Percentiles rank a stretch among this genome's conserved stretches.
Conservation (phyloP, 495 filamentous ascomycete genomes). For the Aspergillus heteromorphus region DNA sequence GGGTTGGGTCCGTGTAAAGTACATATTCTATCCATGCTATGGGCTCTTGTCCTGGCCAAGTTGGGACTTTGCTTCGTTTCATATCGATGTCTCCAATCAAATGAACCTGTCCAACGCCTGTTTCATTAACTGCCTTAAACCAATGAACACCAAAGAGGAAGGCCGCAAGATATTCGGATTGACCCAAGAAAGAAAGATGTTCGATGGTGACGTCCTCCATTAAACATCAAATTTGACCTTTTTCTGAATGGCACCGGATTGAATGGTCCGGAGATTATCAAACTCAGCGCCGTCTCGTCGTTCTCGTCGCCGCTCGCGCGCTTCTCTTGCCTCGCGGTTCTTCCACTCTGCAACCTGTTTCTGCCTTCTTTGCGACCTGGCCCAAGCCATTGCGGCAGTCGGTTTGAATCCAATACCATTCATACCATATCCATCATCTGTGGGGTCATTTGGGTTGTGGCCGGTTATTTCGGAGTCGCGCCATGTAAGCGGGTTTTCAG, state of each 20-base stretch:
- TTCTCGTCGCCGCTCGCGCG: conserved; percentile 66
- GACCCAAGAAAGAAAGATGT: not conserved
- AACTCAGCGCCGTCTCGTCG: conserved; percentile 44
- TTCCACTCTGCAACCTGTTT: conserved; percentile 83
- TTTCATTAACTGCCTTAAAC: not conserved
- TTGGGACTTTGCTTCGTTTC: conserved; percentile 2
- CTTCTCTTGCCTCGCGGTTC: conserved; percentile 76
- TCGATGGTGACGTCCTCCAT: not conserved
- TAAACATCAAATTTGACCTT: conserved; percentile 40
- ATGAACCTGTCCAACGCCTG: conserved; percentile 6
- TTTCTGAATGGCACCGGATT: conserved; percentile 35
- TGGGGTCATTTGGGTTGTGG: conserved; percentile 66
- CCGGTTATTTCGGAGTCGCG: conserved; percentile 80
- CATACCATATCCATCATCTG: conserved; percentile 73
- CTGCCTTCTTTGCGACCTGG: conserved; percentile 65
- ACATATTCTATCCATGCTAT: conserved; percentile 16
- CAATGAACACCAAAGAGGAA: not conserved
- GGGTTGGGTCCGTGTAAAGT: conserved; percentile 15
- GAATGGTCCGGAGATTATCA: conserved; percentile 28
- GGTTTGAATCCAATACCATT: conserved; percentile 91
- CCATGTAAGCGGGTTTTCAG: conserved; percentile 62
- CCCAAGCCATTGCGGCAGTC: conserved; percentile 75
- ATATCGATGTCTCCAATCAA: conserved; percentile 3
- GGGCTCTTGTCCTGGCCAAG: conserved; percentile 4
- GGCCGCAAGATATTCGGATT: not conserved